Evolutionary conservation across 495 filamentous ascomycete genomes (phyloP).

Genomic region (Daldinia bambusicola): DNA sequence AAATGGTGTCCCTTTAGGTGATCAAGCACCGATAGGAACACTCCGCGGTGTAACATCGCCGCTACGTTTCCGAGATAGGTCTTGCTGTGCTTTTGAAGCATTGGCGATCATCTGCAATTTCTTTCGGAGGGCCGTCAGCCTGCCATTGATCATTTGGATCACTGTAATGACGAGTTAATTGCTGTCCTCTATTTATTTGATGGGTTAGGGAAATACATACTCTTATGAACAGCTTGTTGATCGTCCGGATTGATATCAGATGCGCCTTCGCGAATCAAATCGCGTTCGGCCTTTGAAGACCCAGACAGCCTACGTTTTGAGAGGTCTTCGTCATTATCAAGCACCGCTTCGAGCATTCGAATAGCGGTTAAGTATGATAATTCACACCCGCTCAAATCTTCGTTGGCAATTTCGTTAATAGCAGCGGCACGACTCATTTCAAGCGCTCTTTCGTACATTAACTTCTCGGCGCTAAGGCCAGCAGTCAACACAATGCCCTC

Average conservation of each 20-base stretch:
- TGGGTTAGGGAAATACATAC: slow-evolving; percentile 52
- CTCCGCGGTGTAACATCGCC: slow-evolving; percentile 58
- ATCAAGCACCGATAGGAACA: slow-evolving; percentile 51
- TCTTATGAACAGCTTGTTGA: slow-evolving; percentile 74
- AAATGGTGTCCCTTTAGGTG: slow-evolving; percentile 31
- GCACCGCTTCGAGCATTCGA: slow-evolving; percentile 89
- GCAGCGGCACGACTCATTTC: slow-evolving; percentile 96
- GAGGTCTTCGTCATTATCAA: slow-evolving; percentile 84
- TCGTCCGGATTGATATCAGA: slow-evolving; percentile 76
- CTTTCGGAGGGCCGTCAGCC: slow-evolving; percentile 55
- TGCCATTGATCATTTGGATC: slow-evolving; percentile 58
- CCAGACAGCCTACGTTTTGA: slow-evolving; percentile 53
- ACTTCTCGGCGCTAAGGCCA: slow-evolving; percentile 90
- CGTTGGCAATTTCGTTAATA: slow-evolving; percentile 92
- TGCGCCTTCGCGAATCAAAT: slow-evolving; percentile 56
- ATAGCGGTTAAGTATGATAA: slow-evolving; percentile 93
- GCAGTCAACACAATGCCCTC: slow-evolving; percentile 65
- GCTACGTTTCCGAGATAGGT: slow-evolving; percentile 54
- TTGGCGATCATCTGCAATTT: slow-evolving; percentile 57
- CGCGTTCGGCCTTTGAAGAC: slow-evolving; percentile 55
- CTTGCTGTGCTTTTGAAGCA: slow-evolving; percentile 52
- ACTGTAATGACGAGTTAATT: slow-evolving; percentile 48
- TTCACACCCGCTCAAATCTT: slow-evolving; percentile 89
- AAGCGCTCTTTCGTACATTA: slow-evolving; percentile 97
- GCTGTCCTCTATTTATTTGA: neutral